These are phyloP conservation scores for Macadamia tetraphylla DNA, from an alignment of 164 flowering plant species.

Conservation along the genomic window DNA sequence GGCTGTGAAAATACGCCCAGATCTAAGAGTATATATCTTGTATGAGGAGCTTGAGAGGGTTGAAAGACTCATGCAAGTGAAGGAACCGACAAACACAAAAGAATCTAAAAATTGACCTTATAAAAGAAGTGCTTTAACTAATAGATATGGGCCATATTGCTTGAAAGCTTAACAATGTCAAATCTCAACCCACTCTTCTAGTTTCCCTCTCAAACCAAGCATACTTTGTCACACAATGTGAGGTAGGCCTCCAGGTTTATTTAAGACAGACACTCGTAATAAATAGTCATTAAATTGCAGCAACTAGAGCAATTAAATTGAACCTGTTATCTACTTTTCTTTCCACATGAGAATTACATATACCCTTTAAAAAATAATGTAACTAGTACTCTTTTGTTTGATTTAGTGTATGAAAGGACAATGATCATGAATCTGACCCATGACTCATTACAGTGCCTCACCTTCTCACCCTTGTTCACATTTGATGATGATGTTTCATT, in stretches of 20 bases:
- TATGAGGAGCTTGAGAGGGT: neutral
- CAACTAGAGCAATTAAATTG: neutral
- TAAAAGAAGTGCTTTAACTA: neutral
- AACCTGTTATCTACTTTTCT: neutral
- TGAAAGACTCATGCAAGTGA: neutral
- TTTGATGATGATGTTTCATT: neutral
- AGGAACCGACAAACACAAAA: neutral
- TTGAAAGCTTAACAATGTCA: neutral
- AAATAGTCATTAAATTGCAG: too few relatives aligned
- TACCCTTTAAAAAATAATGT: neutral
- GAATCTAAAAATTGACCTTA: neutral
- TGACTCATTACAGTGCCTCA: neutral
- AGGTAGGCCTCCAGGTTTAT: neutral
- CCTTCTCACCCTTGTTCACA: neutral
- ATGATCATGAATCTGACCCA: constrained; percentile 2
- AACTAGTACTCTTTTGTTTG: constrained; percentile 6
- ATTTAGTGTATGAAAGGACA: neutral
- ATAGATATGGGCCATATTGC: neutral
- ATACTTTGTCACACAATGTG: neutral
- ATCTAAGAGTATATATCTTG: neutral
- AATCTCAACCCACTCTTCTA: neutral
- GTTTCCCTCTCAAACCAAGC: neutral
- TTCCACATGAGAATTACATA: neutral
- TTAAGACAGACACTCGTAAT: too few relatives aligned
- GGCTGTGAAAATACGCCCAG: too few relatives aligned